A percentile compares a stretch with the other conserved stretches of the same genome.
Evolutionary conservation across 2,329 filamentous ascomycete genomes (phyloP).

Genomic region (Neopestalotiopsis clavispora): DNA sequence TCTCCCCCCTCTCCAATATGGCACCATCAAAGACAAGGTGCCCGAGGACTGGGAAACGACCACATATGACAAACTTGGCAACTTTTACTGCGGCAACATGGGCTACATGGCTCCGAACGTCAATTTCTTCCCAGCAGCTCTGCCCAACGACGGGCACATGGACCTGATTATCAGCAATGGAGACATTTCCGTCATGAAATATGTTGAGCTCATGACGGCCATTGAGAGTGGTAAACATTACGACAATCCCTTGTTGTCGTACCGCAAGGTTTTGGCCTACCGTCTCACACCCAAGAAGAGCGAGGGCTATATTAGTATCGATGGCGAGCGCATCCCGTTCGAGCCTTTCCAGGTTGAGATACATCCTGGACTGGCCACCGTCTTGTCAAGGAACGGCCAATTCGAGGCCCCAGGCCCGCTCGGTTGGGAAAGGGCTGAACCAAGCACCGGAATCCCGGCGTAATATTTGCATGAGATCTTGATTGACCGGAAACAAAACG

Average conservation of each 20-base stretch:
- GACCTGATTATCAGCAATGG: conserved; percentile 85
- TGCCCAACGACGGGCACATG: conserved; percentile 83
- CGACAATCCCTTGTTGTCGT: conserved; percentile 76
- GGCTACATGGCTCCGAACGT: conserved; percentile 85
- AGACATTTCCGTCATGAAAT: conserved; percentile 68
- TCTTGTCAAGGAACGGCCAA: conserved; percentile 76
- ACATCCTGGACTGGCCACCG: conserved; percentile 79
- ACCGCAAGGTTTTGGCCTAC: conserved; percentile 87
- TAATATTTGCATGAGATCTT: not conserved
- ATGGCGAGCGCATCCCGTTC: conserved; percentile 87
- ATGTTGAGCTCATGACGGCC: conserved; percentile 71
- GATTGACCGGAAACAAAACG: conserved; percentile 1
- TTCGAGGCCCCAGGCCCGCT: conserved; percentile 70
- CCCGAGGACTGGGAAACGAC: conserved; percentile 78
- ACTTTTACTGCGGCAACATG: conserved; percentile 96
- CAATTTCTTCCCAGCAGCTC: conserved; percentile 85
- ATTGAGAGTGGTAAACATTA: conserved; percentile 80
- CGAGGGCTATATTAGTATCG: conserved; percentile 89
- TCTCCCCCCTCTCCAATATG: conserved; percentile 77
- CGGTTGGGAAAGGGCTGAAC: conserved; percentile 48
- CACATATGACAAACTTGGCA: conserved; percentile 79
- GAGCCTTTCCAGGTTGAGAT: conserved; percentile 91
- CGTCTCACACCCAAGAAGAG: conserved; percentile 77
- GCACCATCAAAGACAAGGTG: conserved; percentile 77
- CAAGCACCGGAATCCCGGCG: conserved; percentile 8